These are phyloP conservation scores for Fraxinus baroniana DNA, from an alignment of 305 asterid genomes.

Conservation along the genomic window DNA sequence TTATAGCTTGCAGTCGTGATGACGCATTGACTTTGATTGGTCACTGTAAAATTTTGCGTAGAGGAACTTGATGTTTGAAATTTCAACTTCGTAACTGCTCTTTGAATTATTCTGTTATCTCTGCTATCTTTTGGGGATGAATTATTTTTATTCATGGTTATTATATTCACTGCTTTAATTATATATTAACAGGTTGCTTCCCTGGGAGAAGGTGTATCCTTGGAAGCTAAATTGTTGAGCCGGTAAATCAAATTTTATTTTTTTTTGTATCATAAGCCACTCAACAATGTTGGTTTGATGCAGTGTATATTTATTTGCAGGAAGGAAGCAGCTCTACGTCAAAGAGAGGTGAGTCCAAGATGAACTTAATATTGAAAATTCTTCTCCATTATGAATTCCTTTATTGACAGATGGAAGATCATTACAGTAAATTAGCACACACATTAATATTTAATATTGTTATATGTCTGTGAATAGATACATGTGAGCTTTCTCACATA, in stretches of 20 bases:
- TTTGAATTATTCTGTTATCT: slow-evolving; percentile 4
- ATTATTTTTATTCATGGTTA: slow-evolving; percentile 20
- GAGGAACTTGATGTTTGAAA: not conserved
- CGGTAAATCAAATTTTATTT: slow-evolving; percentile 44
- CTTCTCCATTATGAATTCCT: not conserved
- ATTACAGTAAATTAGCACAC: not conserved
- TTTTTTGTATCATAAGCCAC: slow-evolving; percentile 22
- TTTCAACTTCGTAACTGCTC: not conserved
- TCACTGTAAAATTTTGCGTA: not conserved
- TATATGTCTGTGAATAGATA: not conserved
- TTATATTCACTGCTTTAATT: slow-evolving; percentile 20
- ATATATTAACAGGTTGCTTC: slow-evolving; percentile 73
- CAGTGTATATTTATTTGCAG: slow-evolving; percentile 48
- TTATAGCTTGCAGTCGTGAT: not conserved
- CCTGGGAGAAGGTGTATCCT: slow-evolving; percentile 92
- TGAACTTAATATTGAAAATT: slow-evolving; percentile 13
- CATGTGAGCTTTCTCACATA: not conserved
- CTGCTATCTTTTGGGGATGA: slow-evolving; percentile 20
- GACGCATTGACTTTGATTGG: not conserved
- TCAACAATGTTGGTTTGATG: slow-evolving; percentile 37
- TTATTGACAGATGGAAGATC: not conserved
- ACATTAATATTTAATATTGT: not conserved
- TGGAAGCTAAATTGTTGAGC: slow-evolving; percentile 91
- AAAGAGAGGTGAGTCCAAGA: slow-evolving; percentile 69
- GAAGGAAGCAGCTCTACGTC: slow-evolving; percentile 96